phyloP scores from a whole-genome alignment of 768 basidiomycete species.

The Hygrocybe coccinea region DNA sequence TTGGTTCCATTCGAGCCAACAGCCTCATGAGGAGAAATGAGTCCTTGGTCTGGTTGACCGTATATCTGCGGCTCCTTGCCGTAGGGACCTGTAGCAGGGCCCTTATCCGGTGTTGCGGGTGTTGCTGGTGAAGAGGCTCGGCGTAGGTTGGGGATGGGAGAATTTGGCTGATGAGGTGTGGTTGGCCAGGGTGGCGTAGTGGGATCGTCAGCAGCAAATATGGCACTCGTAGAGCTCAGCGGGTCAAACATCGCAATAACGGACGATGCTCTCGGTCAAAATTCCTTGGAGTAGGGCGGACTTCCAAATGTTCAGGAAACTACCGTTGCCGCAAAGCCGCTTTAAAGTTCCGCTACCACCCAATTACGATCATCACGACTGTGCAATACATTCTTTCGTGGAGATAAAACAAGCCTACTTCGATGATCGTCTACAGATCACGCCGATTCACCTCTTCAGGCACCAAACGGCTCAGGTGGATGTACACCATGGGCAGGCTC shows the following conservation, averaged over 20 bases:
- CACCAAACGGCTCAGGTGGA: neutral
- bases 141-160: slow-evolving; percentile 67
- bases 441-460: neutral
- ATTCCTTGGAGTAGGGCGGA: neutral
- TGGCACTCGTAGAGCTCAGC: slow-evolving; percentile 50
- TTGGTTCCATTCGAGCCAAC: slow-evolving; percentile 62
- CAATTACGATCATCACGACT: too few species aligned
- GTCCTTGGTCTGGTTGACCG: slow-evolving; percentile 77
- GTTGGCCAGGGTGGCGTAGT: slow-evolving; percentile 68
- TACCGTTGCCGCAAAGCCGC: too few species aligned
- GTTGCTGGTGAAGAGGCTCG: slow-evolving; percentile 50
- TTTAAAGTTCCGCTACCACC: too few species aligned
- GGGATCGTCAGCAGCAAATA: slow-evolving; percentile 48
- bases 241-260: slow-evolving; percentile 61
- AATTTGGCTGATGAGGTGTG: slow-evolving; percentile 67
- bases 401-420: too few species aligned
- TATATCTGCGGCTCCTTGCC: slow-evolving; percentile 84
- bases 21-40: slow-evolving; percentile 70
- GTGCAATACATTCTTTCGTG: too few species aligned
- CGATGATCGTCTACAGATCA: too few species aligned
- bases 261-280: too few species aligned
- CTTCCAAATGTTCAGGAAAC: neutral
- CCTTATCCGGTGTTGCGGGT: slow-evolving; percentile 46
- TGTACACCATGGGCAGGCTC: neutral
- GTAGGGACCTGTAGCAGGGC: slow-evolving; percentile 54